Percentiles rank a stretch among this genome's conserved stretches.
These are phyloP conservation scores for Exophiala sp. DNA, from an alignment of 2,329 filamentous ascomycete genomes.

Conservation along the genomic window DNA sequence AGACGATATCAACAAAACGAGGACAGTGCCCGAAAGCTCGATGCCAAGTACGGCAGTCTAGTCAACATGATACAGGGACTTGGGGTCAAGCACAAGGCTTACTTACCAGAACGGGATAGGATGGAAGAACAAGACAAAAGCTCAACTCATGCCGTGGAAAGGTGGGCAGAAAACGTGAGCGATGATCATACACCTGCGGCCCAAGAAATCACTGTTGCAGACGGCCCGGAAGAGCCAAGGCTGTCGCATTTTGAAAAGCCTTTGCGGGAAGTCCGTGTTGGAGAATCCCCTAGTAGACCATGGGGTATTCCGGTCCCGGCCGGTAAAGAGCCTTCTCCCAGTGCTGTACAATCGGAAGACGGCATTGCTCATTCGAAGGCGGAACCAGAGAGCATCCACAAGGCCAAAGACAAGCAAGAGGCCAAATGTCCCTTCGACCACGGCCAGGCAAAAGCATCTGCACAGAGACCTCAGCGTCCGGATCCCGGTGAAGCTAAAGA, in stretches of 20 bases:
- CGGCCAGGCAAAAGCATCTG: slow-evolving; percentile 16
- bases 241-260: slow-evolving; percentile 74
- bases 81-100: slow-evolving; percentile 78
- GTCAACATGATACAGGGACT: slow-evolving; percentile 92
- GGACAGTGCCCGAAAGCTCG: slow-evolving; percentile 75
- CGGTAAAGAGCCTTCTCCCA: slow-evolving; percentile 39
- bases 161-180: slow-evolving; percentile 76
- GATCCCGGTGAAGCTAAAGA: slow-evolving; percentile 10
- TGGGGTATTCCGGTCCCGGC: slow-evolving; percentile 84
- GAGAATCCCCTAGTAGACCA: slow-evolving; percentile 84
- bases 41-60: slow-evolving; percentile 88
- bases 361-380: slow-evolving; percentile 14
- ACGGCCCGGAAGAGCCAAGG: slow-evolving; percentile 50
- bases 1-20: slow-evolving; percentile 83
- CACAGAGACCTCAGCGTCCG: slow-evolving; percentile 2
- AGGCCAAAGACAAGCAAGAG: slow-evolving; percentile 23
- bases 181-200: slow-evolving; percentile 39
- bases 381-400: slow-evolving; percentile 22
- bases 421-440: slow-evolving; percentile 13
- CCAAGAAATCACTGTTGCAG: slow-evolving; percentile 33
- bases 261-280: slow-evolving; percentile 82
- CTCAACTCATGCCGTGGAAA: slow-evolving; percentile 59
- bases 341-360: slow-evolving; percentile 27
- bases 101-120: slow-evolving; percentile 59
- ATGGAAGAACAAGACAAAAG: slow-evolving; percentile 35